phyloP scores from a whole-genome alignment of 495 filamentous ascomycete species.

The Diplogelasinospora grovesii region DNA sequence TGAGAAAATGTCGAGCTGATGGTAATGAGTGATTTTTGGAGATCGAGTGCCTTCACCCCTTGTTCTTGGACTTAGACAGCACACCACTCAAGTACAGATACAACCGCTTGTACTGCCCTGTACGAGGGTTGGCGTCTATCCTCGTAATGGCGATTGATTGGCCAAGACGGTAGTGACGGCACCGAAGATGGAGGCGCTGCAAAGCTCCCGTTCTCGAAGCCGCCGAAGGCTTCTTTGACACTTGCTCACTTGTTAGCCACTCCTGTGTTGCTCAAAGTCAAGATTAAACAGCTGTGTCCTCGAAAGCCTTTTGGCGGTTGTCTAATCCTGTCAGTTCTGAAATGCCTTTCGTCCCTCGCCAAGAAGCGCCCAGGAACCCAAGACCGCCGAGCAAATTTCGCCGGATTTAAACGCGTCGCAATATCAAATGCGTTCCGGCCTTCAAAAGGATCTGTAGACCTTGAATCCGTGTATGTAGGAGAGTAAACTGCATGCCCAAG shows the following conservation, averaged over 20 bases:
- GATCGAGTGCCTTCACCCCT: no score
- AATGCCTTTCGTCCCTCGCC: constrained; percentile 10
- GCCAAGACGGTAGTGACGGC: background rate
- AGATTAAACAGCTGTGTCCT: no score
- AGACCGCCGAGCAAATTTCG: constrained; percentile 13
- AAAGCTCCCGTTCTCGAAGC: constrained; percentile 3
- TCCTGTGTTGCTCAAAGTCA: background rate
- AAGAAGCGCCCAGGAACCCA: constrained; percentile 20
- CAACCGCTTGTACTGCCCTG: no score
- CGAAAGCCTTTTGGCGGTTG: constrained; percentile 1
- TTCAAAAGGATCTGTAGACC: no score
- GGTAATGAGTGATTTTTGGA: no score
- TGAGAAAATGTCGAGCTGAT: no score
- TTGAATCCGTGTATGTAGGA: no score
- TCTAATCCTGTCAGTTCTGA: background rate
- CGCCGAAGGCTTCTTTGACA: background rate
- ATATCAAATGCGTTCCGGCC: constrained; percentile 17
- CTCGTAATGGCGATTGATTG: constrained; percentile 4
- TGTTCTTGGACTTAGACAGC: no score
- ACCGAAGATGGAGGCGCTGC: constrained; percentile 4
- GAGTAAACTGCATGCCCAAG: no score
- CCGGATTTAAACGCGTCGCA: constrained; percentile 18
- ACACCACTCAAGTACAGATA: no score
- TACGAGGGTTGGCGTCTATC: no score
- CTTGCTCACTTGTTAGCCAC: background rate